A percentile compares a stretch with the other conserved stretches of the same genome.
These are phyloP conservation scores for Chytriomyces hyalinus DNA, from an alignment of 192 early-diverging fungal species.

Conservation along the genomic window DNA sequence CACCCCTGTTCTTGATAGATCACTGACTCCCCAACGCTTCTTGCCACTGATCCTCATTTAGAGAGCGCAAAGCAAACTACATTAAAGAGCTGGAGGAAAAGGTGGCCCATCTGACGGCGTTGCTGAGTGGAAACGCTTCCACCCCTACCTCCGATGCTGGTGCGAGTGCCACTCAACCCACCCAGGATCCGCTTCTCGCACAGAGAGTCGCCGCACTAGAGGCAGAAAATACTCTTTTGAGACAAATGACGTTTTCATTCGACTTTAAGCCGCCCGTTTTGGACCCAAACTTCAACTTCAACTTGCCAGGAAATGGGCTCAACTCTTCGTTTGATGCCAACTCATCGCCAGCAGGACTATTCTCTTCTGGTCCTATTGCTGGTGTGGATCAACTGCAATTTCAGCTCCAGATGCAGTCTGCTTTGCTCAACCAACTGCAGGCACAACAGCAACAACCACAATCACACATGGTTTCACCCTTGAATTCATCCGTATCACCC, in stretches of 20 bases:
- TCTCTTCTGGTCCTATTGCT: too few relatives aligned
- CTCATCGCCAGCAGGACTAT: too few relatives aligned
- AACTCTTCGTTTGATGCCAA: too few relatives aligned
- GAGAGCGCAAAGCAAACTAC: constrained; percentile 33
- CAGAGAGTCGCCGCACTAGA: constrained; percentile 12
- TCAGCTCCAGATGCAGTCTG: background rate
- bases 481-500: background rate
- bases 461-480: background rate
- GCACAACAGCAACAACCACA: constrained; percentile 2
- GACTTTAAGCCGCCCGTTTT: constrained; percentile 3
- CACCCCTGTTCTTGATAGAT: background rate
- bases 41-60: background rate
- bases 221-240: constrained; percentile 16
- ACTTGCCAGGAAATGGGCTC: too few relatives aligned
- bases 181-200: background rate
- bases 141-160: background rate
- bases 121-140: constrained; percentile 6
- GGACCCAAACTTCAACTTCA: too few relatives aligned
- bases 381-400: background rate
- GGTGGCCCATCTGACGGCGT: constrained; percentile 11
- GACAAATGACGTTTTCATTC: constrained; percentile 30
- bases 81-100: constrained; percentile 24
- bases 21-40: background rate
- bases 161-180: background rate
- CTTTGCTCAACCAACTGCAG: background rate